phyloP scores from a whole-genome alignment of 805 yeast genomes.

The Cyberlindnera americana region DNA sequence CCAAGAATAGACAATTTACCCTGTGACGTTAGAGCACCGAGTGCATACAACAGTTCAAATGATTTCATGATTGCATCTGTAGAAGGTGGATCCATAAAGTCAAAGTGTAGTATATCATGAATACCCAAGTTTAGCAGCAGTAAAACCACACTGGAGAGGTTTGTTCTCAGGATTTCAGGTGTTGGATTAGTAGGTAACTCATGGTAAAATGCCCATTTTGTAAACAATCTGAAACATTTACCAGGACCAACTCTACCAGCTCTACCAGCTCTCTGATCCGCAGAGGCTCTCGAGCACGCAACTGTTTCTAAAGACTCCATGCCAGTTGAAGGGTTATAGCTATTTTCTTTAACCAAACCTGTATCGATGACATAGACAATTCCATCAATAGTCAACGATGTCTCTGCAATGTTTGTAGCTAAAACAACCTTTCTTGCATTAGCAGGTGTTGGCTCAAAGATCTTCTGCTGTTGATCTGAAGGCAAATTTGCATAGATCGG shows the following conservation, averaged over 20 bases:
- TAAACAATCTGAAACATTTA: slow-evolving; percentile 83
- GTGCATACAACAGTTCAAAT: slow-evolving; percentile 73
- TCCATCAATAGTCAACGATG: slow-evolving; percentile 96
- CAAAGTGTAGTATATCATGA: slow-evolving; percentile 75
- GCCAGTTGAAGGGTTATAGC: slow-evolving; percentile 81
- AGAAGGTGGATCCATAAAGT: slow-evolving; percentile 89
- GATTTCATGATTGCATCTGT: slow-evolving; percentile 69
- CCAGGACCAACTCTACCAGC: slow-evolving; percentile 99
- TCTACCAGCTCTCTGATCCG: slow-evolving; percentile 95
- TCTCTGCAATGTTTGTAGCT: slow-evolving; percentile 97
- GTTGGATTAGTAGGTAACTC: slow-evolving; percentile 78
- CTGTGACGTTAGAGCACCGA: slow-evolving; percentile 79
- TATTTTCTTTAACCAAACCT: slow-evolving; percentile 90
- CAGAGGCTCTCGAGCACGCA: slow-evolving; percentile 93
- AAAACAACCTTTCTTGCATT: slow-evolving; percentile 80
- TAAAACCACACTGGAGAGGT: slow-evolving; percentile 71
- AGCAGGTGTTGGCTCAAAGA: slow-evolving; percentile 84
- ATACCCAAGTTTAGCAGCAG: slow-evolving; percentile 81
- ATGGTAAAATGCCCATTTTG: slow-evolving; percentile 74
- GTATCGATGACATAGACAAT: slow-evolving; percentile 91
- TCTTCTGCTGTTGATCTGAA: slow-evolving; percentile 71
- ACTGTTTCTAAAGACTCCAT: slow-evolving; percentile 84
- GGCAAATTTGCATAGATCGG: slow-evolving; percentile 94
- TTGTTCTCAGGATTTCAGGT: slow-evolving; percentile 90
- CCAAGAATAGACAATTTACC: slow-evolving; percentile 82